phyloP scores from a whole-genome alignment of 352 stramenopile species.

The Phytophthora rubi region DNA sequence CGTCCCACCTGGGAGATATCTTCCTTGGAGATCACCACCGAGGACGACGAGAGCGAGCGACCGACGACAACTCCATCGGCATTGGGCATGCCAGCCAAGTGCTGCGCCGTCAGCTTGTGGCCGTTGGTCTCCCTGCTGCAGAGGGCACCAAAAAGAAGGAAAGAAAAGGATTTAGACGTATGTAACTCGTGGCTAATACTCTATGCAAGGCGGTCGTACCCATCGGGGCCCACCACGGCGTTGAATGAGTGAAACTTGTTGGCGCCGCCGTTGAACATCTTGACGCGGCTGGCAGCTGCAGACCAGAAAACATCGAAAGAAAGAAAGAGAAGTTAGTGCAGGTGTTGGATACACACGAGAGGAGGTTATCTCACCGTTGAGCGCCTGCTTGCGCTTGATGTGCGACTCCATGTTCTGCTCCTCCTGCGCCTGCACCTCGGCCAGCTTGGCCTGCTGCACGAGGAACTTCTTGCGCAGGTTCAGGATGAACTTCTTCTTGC shows the following conservation, averaged over 20 bases:
- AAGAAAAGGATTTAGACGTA: background rate
- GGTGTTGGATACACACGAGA: conserved; percentile 4
- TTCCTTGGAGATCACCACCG: conserved; percentile 78
- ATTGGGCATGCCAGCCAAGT: conserved; percentile 44
- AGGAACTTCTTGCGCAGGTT: conserved; percentile 78
- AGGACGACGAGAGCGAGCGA: conserved; percentile 74
- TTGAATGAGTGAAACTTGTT: conserved; percentile 85
- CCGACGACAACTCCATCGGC: conserved; percentile 35
- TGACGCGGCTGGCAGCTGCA: conserved; percentile 67
- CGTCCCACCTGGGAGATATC: conserved; percentile 77
- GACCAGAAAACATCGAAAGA: conserved; percentile 7
- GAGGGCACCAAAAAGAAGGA: conserved; percentile 4
- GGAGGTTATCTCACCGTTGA: conserved; percentile 48
- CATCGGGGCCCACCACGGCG: conserved; percentile 53
- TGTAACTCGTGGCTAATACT: background rate
- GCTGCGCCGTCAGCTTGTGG: conserved; percentile 38
- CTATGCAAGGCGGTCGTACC: conserved; percentile 21
- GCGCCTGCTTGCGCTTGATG: conserved; percentile 75
- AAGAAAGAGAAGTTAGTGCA: conserved; percentile 10
- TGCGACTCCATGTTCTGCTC: conserved; percentile 71
- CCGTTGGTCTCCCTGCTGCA: conserved; percentile 57
- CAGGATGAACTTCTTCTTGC: conserved; percentile 82
- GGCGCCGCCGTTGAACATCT: conserved; percentile 64
- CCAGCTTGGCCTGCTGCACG: conserved; percentile 64
- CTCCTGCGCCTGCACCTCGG: conserved; percentile 54